A percentile compares a stretch with the other conserved stretches of the same genome.
Evolutionary conservation across 164 flowering plant genomes (phyloP).

Genomic region (Litsea cubeba): DNA sequence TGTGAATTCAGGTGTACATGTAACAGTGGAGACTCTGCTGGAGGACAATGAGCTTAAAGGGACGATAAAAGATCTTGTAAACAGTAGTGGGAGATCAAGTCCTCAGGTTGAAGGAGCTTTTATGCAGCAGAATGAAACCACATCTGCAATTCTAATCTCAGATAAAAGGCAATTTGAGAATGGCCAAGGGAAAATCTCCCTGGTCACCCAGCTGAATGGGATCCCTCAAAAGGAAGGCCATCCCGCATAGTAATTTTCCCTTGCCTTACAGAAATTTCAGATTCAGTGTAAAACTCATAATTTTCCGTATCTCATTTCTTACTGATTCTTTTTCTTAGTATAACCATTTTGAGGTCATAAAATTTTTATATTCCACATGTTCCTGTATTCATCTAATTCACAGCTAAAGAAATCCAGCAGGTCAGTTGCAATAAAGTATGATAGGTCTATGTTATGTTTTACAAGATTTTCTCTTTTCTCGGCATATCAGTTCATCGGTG

Average conservation of each 20-base stretch:
- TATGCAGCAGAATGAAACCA: background rate
- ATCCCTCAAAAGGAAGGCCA: conserved; percentile 13
- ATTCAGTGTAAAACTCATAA: no score
- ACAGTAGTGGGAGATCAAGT: conserved; percentile 64
- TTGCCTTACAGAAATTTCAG: background rate
- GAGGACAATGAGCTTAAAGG: conserved; percentile 56
- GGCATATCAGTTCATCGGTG: no score
- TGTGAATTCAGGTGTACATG: conserved; percentile 64
- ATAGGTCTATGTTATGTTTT: no score
- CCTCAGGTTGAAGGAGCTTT: conserved; percentile 30
- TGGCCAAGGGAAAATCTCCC: conserved; percentile 18
- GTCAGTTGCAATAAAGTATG: no score
- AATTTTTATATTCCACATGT: no score
- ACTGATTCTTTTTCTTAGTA: no score
- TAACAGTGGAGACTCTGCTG: conserved; percentile 66
- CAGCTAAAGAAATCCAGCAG: no score
- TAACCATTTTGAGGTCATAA: no score
- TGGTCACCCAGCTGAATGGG: conserved; percentile 14
- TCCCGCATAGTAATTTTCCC: conserved; percentile 12
- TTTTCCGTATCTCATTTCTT: no score
- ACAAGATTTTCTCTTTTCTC: no score
- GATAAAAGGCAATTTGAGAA: conserved; percentile 19
- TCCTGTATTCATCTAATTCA: no score
- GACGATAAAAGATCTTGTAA: conserved; percentile 52
- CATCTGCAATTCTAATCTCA: conserved; percentile 8